Conservation (phyloP, 192 early-diverging fungal genomes). For the Funneliformis mosseae region DNA sequence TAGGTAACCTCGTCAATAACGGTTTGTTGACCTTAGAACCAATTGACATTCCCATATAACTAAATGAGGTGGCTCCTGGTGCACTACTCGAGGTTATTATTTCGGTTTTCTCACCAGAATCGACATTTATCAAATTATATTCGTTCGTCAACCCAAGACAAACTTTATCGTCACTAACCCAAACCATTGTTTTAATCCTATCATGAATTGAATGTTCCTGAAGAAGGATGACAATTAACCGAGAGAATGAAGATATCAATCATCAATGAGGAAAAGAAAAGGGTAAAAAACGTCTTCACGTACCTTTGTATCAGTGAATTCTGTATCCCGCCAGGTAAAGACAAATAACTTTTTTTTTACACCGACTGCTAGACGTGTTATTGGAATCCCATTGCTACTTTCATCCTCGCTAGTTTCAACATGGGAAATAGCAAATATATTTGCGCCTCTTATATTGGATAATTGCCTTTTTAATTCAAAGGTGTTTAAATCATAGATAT, state of each 20-base stretch:
- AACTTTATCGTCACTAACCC: constrained; percentile 72
- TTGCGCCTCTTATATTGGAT: constrained; percentile 72
- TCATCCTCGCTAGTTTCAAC: constrained; percentile 61
- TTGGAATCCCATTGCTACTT: constrained; percentile 50
- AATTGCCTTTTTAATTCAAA: constrained; percentile 71
- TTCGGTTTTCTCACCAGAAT: constrained; percentile 56
- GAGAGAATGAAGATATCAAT: not conserved
- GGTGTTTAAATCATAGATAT: constrained; percentile 73
- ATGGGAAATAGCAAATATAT: constrained; percentile 71
- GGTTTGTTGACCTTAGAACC: constrained; percentile 57
- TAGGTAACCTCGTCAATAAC: constrained; percentile 61
- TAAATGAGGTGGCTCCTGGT: constrained; percentile 43
- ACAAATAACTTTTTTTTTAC: constrained; percentile 72
- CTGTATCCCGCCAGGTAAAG: constrained; percentile 75
- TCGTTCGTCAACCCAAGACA: constrained; percentile 64
- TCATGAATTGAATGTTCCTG: constrained; percentile 76
- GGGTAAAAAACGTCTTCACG: not conserved
- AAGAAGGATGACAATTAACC: not conserved
- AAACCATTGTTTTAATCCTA: constrained; percentile 72
- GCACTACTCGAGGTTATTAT: constrained; percentile 54
- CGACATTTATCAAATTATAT: constrained; percentile 63
- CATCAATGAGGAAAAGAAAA: not conserved
- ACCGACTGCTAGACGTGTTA: constrained; percentile 73
- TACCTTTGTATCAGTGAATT: constrained; percentile 67
- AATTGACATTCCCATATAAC: constrained; percentile 47